Conservation (phyloP, 805 yeast genomes). For the Saccharomycopsis lassenensis region DNA sequence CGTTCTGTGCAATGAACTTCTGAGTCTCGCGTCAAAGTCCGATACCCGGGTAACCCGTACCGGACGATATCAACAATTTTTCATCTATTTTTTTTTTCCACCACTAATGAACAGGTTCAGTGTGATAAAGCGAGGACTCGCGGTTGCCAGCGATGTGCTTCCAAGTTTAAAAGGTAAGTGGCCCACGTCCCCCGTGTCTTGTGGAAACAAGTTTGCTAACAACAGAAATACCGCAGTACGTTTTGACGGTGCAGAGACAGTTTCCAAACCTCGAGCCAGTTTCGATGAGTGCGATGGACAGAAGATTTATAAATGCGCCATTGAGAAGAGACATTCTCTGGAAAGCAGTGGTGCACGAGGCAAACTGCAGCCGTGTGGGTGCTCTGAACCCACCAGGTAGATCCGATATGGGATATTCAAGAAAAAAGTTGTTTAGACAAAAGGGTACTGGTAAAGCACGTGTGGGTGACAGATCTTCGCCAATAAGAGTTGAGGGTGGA, state of each 20-base stretch:
- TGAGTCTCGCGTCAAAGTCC: too few relatives aligned
- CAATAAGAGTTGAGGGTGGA: slow-evolving; percentile 82
- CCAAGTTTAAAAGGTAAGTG: too few relatives aligned
- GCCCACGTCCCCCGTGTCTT: too few relatives aligned
- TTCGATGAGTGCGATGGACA: slow-evolving; percentile 63
- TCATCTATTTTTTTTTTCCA: too few relatives aligned
- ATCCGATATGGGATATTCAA: slow-evolving; percentile 74
- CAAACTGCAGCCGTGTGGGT: slow-evolving; percentile 82
- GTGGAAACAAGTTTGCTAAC: too few relatives aligned
- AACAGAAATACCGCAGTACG: slow-evolving; percentile 39
- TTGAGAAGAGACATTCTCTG: slow-evolving; percentile 85
- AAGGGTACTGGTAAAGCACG: slow-evolving; percentile 95
- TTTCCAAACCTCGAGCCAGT: slow-evolving; percentile 91
- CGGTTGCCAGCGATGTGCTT: too few relatives aligned
- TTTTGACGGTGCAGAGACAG: slow-evolving; percentile 63
- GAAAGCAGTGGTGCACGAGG: slow-evolving; percentile 89
- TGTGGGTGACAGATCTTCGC: slow-evolving; percentile 92
- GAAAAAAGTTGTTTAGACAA: slow-evolving; percentile 75
- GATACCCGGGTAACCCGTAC: too few relatives aligned
- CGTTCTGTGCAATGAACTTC: too few relatives aligned
- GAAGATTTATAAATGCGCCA: slow-evolving; percentile 59
- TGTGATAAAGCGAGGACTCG: too few relatives aligned
- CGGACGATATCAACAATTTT: too few relatives aligned
- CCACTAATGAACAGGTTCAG: too few relatives aligned
- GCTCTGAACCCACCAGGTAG: slow-evolving; percentile 81